Percentiles rank a stretch among this genome's conserved stretches.
These are phyloP conservation scores for Abrus precatorius DNA, from an alignment of 306 rosid species.

Conservation along the genomic window DNA sequence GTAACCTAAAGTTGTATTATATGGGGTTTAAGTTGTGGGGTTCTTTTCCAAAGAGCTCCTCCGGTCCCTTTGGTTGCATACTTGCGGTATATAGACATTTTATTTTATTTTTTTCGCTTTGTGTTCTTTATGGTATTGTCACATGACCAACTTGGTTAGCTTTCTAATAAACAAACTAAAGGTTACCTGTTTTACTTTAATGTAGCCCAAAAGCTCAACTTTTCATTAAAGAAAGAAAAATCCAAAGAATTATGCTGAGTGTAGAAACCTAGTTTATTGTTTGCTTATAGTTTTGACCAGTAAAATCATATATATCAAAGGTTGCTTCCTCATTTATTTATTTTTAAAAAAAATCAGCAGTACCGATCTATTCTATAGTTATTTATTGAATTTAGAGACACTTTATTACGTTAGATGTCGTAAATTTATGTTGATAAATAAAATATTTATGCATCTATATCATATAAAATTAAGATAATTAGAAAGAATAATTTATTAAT, in stretches of 20 bases:
- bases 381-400: conserved; percentile 7
- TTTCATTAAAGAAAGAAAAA: neutral
- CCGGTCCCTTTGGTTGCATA: conserved; percentile 34
- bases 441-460: neutral
- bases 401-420: neutral
- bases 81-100: conserved; percentile 8
- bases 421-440: neutral
- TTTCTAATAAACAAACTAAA: conserved; percentile 41
- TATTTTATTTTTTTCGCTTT: neutral
- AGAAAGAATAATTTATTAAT: neutral
- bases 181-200: conserved; percentile 45
- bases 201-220: conserved; percentile 1
- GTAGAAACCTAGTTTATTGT: neutral
- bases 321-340: neutral
- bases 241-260: neutral
- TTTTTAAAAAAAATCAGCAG: neutral
- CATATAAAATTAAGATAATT: neutral
- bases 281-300: too few relatives aligned
- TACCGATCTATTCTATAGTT: neutral
- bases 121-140: conserved; percentile 14
- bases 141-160: conserved; percentile 47
- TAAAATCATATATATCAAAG: neutral
- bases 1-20: conserved; percentile 64
- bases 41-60: conserved; percentile 51
- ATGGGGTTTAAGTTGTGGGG: conserved; percentile 57